Evolutionary conservation across 768 basidiomycete species (phyloP).

Genomic region (Boletus tomentosulus): DNA sequence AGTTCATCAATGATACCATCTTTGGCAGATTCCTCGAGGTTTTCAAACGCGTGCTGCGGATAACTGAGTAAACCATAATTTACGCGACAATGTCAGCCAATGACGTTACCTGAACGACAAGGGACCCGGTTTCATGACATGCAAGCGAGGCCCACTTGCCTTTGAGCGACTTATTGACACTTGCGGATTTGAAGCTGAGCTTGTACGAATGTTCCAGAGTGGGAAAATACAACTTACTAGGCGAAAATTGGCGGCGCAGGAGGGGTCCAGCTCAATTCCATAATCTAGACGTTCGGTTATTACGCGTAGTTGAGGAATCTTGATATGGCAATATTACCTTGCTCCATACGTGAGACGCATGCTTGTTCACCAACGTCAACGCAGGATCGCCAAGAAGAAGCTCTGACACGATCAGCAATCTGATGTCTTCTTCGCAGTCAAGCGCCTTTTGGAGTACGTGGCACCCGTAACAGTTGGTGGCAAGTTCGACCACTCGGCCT

Average conservation of each 20-base stretch:
- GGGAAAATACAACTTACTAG: conserved; percentile 48
- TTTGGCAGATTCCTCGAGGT: conserved; percentile 77
- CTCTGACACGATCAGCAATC: conserved; percentile 79
- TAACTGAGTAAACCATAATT: conserved; percentile 7
- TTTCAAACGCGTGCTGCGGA: conserved; percentile 75
- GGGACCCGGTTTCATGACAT: conserved; percentile 86
- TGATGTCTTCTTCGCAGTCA: conserved; percentile 86
- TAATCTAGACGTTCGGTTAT: conserved; percentile 51
- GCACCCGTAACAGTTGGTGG: conserved; percentile 86
- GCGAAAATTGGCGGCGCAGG: conserved; percentile 87
- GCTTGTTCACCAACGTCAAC: conserved; percentile 84
- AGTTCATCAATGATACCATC: conserved; percentile 82
- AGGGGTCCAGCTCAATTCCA: conserved; percentile 85
- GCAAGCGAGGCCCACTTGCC: conserved; percentile 88
- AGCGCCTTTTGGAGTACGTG: conserved; percentile 88
- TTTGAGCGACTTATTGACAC: conserved; percentile 82
- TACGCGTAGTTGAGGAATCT: not conserved
- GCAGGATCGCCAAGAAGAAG: conserved; percentile 81
- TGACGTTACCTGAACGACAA: conserved; percentile 71
- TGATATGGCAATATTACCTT: conserved; percentile 45
- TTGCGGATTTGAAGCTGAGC: conserved; percentile 26
- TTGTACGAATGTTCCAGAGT: not conserved
- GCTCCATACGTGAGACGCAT: conserved; percentile 90
- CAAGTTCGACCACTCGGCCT: conserved; percentile 79
- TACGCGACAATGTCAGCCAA: not conserved